phyloP scores from a whole-genome alignment of 768 basidiomycete genomes.

The Serendipita indica region DNA sequence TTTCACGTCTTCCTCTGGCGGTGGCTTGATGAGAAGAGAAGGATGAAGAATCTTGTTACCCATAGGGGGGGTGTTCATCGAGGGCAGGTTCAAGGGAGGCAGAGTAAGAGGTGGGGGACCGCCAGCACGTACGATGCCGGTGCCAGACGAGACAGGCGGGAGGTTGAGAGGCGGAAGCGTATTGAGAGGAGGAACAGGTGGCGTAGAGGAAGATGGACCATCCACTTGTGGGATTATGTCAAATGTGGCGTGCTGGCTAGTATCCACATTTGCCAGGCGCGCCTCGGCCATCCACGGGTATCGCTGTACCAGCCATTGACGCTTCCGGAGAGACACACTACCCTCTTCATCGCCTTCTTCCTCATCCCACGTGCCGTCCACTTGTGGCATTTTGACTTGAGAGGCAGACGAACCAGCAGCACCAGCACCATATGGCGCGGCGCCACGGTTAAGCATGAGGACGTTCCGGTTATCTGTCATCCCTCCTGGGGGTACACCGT shows the following conservation, averaged over 20 bases:
- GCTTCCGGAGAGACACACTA: not conserved
- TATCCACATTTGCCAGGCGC: not conserved
- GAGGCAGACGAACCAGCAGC: conserved; percentile 9
- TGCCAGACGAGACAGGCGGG: conserved; percentile 29
- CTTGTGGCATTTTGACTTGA: conserved; percentile 8
- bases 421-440: not conserved
- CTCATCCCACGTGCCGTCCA: not conserved
- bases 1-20: not conserved
- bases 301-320: not conserved
- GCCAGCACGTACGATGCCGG: not conserved
- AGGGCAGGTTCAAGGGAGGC: conserved; percentile 66
- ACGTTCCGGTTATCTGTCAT: not conserved
- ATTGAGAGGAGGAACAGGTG: conserved; percentile 18
- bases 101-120: conserved; percentile 52
- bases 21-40: not conserved
- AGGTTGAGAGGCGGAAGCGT: conserved; percentile 46
- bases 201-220: conserved; percentile 54
- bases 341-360: not conserved
- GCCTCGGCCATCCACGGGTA: not conserved
- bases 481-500: not conserved
- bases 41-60: not conserved
- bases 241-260: not conserved
- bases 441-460: not conserved
- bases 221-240: conserved; percentile 60
- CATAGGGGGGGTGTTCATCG: conserved; percentile 22